Base-by-base conservation (phyloP, 1,284 basidiomycete species). In the Peniophora sp. region DNA sequence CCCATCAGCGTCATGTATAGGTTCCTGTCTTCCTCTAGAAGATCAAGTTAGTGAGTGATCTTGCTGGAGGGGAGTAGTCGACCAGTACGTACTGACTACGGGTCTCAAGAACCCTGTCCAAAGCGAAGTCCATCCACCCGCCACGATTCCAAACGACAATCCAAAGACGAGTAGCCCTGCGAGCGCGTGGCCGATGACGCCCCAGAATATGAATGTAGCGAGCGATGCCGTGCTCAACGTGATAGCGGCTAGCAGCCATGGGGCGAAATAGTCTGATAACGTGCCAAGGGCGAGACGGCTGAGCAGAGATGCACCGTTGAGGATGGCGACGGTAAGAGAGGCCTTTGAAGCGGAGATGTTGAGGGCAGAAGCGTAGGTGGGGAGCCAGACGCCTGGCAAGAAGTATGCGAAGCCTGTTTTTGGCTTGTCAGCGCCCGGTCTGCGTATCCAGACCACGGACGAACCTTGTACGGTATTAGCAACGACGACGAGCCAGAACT, bases 141-240 rank as follows among this genome's bases (percentile, higher is more conserved):
- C 69, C 0, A 66, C 45, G 9, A 57, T 56, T 1, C 71, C 71
- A 42, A 72, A 68, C 1, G 55, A 59, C 12, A 71, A 48, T 1
- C 65, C 61, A 42, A 69, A 73, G 0, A 59, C 56, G 1, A 71
- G 50, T 1, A 71, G 53, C 0, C 68, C 69, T 1, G 61, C 62
- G 14, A 71, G 60, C 1, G 60, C 59, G 34, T 62, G 60, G 1
- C 69, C 65, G 0, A 68, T 48, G 0, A 72, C 55, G 5, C 71
- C 71, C 71, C 70, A 73, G 1, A 73, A 56, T 14, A 73, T 47
- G 53, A 72, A 68, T 0, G 66, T 69, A 11, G 61, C 56, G 8
- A 68, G 39, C 1, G 66, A 67, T 3, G 65, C 62, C 0, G 55
- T 53, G 1, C 60, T 14, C 23, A 70, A 60, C 1, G 59, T 65